Base-by-base conservation (phyloP, 257 asterid species). In the Nicotiana paniculata region DNA sequence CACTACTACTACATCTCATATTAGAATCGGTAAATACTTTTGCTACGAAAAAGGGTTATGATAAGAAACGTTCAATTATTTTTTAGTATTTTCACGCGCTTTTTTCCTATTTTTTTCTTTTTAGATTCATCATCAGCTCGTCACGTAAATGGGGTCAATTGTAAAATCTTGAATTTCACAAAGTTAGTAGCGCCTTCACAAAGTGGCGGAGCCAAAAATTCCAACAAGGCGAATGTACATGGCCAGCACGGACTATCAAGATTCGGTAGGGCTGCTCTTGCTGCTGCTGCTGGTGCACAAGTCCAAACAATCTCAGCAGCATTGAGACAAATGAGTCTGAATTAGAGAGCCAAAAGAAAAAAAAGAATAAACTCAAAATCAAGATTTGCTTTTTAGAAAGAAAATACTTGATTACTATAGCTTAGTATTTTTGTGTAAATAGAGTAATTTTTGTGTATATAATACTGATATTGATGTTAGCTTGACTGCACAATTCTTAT, bases 221-320 rank as follows among this genome's bases (percentile, higher is more conserved):
- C 37, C 13, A 72, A 4, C 33, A 33, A 58, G 7, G 78, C 66
- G 15, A 66, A 66, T 46, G 67, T 81, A 30, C 35, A 30, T 11
- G 79, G 78, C 18, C 58, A 54, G 15, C 66, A 65, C 21, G 37
- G 53, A 3, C 62, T 81, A 18, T 81, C 79, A n/a, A 53, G 83
- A 66, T 81, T 81, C 63, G 83, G 78, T 6, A 67, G 53, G 33
- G 79, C 53, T 46, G 83, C 79, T 67, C 54, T 74, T 32, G 68
- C 28, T 17, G 16, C 69, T 62, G 59, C 62, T 37, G 7, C 9
- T 46, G 12, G 13, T 72, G 39, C 46, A 46, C 61, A 46, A 72
- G 51, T 46, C 3, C 79, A 72, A 72, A 58, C 79, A 72, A 46
- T 72, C 26, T 72, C 79, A 46, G 79, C 79, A 72, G 79, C 61